Evolutionary conservation across 768 basidiomycete genomes (phyloP), one percentile per base, ranked within the genome.

Genomic region (Collybia sordida): DNA sequence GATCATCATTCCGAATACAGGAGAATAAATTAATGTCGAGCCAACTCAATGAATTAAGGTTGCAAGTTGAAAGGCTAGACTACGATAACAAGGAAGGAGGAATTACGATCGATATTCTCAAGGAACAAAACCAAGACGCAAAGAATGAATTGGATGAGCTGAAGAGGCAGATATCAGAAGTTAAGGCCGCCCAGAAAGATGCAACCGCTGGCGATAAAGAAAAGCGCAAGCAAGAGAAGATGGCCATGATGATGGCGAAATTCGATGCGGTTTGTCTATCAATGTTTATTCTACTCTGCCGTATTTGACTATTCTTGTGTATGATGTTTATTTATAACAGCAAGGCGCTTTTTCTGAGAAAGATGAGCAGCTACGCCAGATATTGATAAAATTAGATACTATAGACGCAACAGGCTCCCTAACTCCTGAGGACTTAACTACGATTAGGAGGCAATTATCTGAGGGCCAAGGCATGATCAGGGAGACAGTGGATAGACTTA

Each of bases 161-260:
- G 37, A 85, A 79, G 75, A 88, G 83, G 69, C 81, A 83, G 54
- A 79, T 94, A 50, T 69, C 79, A 15, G 92, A 94, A 41, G 70
- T 93, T 57, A 93, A 91, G 73, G 72, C 77, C 28, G 78, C 85
- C 11, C 90, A 94, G 69, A 90, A 87, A 69, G 90, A 91, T 52
- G 82, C 88, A 14, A 86, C 88, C 34, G 86, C 86, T 25, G 97
- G 98, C 67, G 97, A 98, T 66, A 98, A 95, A 73, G 97, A 99
- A 78, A 97, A 93, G 78, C 85, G 90, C 68, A 98, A 98, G 70
- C 93, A 96, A 63, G 96, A 98, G 75, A 98, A 98, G 80, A 92
- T 99, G 90, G 94, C 93, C 7, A 77, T 94, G 57, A 97, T 99
- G 93, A 98, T 99, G 96, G 93, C 96, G 51, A 95, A 96, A 68